These are phyloP conservation scores for Ajuga chamaepitys DNA, from an alignment of 257 asterid species.

Conservation along the genomic window DNA sequence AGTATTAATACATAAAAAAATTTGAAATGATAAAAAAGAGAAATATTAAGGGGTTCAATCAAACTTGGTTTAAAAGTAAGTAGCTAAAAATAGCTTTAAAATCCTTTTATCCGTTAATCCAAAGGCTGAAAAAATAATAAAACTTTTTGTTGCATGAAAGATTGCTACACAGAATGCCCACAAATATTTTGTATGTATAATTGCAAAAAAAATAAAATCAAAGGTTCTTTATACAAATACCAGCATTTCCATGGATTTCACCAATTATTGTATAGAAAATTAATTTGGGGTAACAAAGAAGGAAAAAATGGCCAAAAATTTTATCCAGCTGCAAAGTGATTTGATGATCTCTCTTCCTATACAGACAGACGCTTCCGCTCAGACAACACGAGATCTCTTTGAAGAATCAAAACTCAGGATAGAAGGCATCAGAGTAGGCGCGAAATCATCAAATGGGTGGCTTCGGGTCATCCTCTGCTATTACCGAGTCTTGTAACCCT, in stretches of 20 bases:
- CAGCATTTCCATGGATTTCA: background rate
- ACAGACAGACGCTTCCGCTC: conserved; percentile 19
- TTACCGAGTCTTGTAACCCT: conserved; percentile 49
- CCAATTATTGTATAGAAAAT: background rate
- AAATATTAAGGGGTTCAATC: too few relatives aligned
- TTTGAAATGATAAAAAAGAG: too few relatives aligned
- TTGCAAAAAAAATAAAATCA: background rate
- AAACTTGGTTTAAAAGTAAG: too few relatives aligned
- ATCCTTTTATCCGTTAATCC: too few relatives aligned
- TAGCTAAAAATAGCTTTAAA: too few relatives aligned
- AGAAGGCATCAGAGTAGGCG: background rate
- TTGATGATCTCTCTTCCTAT: conserved; percentile 25
- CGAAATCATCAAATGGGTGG: background rate
- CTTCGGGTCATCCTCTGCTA: conserved; percentile 55
- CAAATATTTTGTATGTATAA: background rate
- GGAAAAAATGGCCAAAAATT: conserved; percentile 26
- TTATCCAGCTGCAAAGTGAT: conserved; percentile 22
- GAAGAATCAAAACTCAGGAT: conserved; percentile 11
- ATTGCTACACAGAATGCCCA: background rate
- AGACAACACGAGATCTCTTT: conserved; percentile 8
- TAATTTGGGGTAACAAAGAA: background rate
- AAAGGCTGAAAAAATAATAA: too few relatives aligned
- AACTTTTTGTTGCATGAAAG: too few relatives aligned
- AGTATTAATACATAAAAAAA: too few relatives aligned
- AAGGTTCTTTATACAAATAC: conserved; percentile 7